Percentiles rank a stretch among this genome's conserved stretches.
Conservation (phyloP, 2,329 filamentous ascomycete species). For the Fusarium sterilihyphosum region DNA sequence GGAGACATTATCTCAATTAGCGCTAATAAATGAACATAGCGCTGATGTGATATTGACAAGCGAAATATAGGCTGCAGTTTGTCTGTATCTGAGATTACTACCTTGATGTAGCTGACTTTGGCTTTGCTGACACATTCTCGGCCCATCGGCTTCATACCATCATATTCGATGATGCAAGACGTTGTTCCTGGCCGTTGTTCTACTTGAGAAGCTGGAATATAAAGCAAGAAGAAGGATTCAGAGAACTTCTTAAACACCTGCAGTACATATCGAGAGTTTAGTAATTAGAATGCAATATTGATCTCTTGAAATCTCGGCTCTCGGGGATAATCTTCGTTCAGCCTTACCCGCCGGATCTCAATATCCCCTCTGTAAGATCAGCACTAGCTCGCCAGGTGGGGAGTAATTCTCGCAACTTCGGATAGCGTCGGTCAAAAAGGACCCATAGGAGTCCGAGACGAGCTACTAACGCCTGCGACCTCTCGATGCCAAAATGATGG, state of each 20-base stretch:
- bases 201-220: accelerated
- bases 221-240: accelerated
- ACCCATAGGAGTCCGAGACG: accelerated
- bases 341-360: background rate
- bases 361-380: background rate
- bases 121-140: background rate
- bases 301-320: accelerated
- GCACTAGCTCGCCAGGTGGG: background rate
- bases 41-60: accelerated
- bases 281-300: accelerated
- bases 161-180: background rate
- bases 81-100: background rate
- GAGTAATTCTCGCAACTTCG: no score
- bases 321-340: background rate
- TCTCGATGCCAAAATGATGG: accelerated
- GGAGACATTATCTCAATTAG: no score
- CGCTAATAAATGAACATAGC: accelerated
- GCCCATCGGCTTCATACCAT: background rate
- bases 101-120: accelerated
- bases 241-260: accelerated
- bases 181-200: accelerated
- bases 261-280: accelerated
- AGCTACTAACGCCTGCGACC: accelerated
- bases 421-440: accelerated
- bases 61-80: background rate